A percentile compares a stretch with the other conserved stretches of the same genome.
These are phyloP conservation scores for Acacia confusa DNA, from an alignment of 306 rosid genomes.

Conservation along the genomic window DNA sequence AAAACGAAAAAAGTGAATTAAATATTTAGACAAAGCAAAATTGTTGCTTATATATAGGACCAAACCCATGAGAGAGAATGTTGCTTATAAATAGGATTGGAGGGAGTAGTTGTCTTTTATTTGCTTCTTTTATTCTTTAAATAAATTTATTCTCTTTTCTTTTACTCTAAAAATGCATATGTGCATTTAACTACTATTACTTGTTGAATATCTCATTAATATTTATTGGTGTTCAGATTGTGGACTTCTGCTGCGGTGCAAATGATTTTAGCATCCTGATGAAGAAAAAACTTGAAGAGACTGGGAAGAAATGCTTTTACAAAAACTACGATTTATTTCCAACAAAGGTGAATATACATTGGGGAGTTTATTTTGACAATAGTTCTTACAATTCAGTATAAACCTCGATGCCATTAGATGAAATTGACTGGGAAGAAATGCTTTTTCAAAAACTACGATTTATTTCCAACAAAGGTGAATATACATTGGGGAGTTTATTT, in stretches of 20 bases:
- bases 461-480: constrained; percentile 80
- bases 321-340: constrained; percentile 80
- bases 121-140: background rate
- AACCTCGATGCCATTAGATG: background rate
- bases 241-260: constrained; percentile 96
- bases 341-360: constrained; percentile 59
- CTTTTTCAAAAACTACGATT: constrained; percentile 69
- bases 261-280: constrained; percentile 83
- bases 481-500: constrained; percentile 2
- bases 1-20: too few relatives aligned
- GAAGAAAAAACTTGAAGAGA: constrained; percentile 83
- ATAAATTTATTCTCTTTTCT: background rate
- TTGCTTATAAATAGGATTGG: too few relatives aligned
- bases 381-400: background rate
- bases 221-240: constrained; percentile 61
- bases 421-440: constrained; percentile 54
- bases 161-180: background rate
- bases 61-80: too few relatives aligned
- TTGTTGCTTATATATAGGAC: too few relatives aligned
- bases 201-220: constrained; percentile 37
- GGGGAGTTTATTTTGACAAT: constrained; percentile 12
- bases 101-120: background rate
- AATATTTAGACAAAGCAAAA: too few relatives aligned
- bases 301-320: constrained; percentile 69
- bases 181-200: background rate